Base-by-base conservation (phyloP, 1,139 yeast species). In the Debaryomycetaceae sp. region DNA sequence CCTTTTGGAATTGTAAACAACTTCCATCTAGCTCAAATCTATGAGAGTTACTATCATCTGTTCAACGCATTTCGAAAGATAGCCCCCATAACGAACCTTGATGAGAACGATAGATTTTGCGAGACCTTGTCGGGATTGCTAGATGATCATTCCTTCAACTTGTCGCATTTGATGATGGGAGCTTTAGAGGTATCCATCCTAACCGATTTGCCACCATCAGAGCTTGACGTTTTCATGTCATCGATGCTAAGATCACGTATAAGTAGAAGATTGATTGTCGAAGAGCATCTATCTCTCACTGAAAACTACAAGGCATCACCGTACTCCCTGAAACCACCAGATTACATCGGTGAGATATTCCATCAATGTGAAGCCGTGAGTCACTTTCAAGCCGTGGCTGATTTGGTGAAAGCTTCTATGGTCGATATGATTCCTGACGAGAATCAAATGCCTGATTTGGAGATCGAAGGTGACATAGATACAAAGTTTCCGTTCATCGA, bases 161-260 rank as follows among this genome's bases (percentile, higher is more conserved):
- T 91, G 48, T 93, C 97, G 1, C 93, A 90, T 59, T 71, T 91
- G 49, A 86, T 91, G 75, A 87, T 89, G 91, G 98, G 97, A 2
- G 90, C 95, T 0, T 70, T 90, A 45, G 97, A 91, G 57, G 85
- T 87, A 45, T 80, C 90, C 11, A 80, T 85, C 40, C 66, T 85
- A 39, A 75, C 80, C 38, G 72, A 80, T 35, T 75, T 86, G 54
- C 84, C 89, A 1, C 83, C 81, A 45, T 65, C 71, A 1, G 72
- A 82, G 41, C 66, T 91, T 52, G 97, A 91, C 59, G 69, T 67
- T 24, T 80, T 90, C 56, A 81, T 90, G 78, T 81, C 90, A 17
- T 77, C 85, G 2, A 78, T 89, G 75, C 68, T 91, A 39, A 72
- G 97, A 47, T 87, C 95, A 5, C 78, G 99, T 57, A 87, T 91